A percentile compares a stretch with the other conserved stretches of the same genome.
phyloP scores from a whole-genome alignment of 2,329 filamentous ascomycete genomes.

The Fusarium xylarioides region DNA sequence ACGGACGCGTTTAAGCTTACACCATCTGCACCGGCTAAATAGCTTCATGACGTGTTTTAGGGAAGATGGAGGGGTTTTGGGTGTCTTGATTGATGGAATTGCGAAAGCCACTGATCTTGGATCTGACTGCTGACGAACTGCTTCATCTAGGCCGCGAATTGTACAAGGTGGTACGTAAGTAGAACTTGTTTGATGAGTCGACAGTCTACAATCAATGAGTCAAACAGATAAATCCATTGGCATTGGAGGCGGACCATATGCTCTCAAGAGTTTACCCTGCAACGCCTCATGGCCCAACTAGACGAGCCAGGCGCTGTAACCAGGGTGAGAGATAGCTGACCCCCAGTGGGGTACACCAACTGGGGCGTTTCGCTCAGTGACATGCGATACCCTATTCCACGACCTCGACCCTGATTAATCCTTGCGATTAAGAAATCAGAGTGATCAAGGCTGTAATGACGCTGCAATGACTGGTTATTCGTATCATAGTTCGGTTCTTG shows the following conservation, averaged over 20 bases:
- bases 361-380: neutral
- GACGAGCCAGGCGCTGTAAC: neutral
- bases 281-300: neutral
- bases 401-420: neutral
- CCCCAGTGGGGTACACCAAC: neutral
- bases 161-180: neutral
- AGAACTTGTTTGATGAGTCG: neutral
- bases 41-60: neutral
- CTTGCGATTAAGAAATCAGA: accelerated
- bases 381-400: neutral
- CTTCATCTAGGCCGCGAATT: neutral
- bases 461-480: neutral
- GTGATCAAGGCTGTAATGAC: accelerated
- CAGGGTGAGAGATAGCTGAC: neutral
- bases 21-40: neutral
- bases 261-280: neutral
- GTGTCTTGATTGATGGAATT: conserved; percentile 6
- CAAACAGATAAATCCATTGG: too few relatives aligned
- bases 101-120: accelerated
- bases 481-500: neutral
- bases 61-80: neutral
- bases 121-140: neutral
- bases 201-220: accelerated
- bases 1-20: conserved; percentile 1
- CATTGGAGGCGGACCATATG: neutral